phyloP scores from a whole-genome alignment of 2,329 filamentous ascomycete species.

The Botrytis cinerea region DNA sequence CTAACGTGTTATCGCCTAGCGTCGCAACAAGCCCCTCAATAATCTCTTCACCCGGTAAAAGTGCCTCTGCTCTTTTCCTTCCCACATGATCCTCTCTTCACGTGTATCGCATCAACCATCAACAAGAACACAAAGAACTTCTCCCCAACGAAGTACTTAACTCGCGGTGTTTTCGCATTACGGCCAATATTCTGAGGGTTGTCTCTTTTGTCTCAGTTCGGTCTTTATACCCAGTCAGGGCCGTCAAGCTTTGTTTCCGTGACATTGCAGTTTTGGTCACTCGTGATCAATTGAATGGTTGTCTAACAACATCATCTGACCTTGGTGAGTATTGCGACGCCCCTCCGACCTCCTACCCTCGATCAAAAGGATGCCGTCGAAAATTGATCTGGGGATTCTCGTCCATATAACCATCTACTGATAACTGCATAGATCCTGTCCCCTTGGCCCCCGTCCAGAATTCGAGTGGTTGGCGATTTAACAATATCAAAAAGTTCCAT shows the following conservation, averaged over 20 bases:
- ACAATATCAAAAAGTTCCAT: conserved; percentile 8
- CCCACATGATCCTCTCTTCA: conserved; percentile 14
- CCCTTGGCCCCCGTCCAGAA: neutral
- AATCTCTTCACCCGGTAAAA: conserved; percentile 9
- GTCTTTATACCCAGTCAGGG: neutral
- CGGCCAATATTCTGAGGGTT: neutral
- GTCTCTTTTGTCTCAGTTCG: conserved; percentile 9
- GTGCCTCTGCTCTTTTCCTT: conserved; percentile 9
- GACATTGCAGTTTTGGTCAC: conserved; percentile 13
- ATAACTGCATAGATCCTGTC: neutral
- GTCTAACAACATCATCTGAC: conserved; percentile 9
- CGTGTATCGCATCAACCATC: conserved; percentile 9
- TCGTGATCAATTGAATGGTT: conserved; percentile 13
- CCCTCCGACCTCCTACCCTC: neutral
- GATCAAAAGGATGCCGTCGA: neutral
- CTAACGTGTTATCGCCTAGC: neutral
- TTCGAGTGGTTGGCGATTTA: conserved; percentile 2
- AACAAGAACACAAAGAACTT: conserved; percentile 4
- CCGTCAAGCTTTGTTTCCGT: conserved; percentile 8
- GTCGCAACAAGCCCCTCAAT: neutral
- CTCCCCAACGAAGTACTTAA: neutral
- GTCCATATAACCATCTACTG: conserved; percentile 10
- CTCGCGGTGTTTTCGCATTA: neutral
- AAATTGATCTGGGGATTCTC: neutral
- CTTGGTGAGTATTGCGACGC: conserved; percentile 1